These are phyloP conservation scores for Amaranthus hypochondriacus DNA, from an alignment of 148 eudicot species.

Conservation along the genomic window DNA sequence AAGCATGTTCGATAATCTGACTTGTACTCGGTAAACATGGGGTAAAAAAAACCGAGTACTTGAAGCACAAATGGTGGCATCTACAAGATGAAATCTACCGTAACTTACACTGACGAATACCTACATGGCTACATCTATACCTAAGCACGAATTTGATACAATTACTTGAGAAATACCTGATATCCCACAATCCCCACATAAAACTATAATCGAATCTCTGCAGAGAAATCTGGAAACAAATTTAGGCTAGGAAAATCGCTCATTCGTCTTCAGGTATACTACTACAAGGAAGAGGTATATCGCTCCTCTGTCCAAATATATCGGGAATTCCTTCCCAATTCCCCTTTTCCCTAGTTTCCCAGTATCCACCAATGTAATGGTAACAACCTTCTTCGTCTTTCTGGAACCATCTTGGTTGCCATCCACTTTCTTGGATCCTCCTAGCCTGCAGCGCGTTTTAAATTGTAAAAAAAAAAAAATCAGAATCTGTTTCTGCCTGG, in stretches of 20 bases:
- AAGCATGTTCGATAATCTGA: neutral
- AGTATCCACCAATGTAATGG: slow-evolving; percentile 73
- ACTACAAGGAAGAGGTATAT: slow-evolving; percentile 23
- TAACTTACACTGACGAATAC: slow-evolving; percentile 12
- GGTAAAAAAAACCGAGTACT: slow-evolving; percentile 4
- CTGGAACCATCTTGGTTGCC: slow-evolving; percentile 90
- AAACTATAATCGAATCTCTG: slow-evolving; percentile 1
- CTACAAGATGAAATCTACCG: slow-evolving; percentile 5
- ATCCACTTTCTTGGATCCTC: slow-evolving; percentile 91
- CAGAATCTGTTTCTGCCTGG: neutral
- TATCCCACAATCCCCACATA: slow-evolving; percentile 1
- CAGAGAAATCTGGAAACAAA: neutral
- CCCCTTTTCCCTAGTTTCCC: slow-evolving; percentile 75
- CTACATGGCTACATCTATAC: slow-evolving; percentile 9
- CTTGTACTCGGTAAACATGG: neutral
- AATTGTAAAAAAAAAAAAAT: neutral
- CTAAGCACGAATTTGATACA: slow-evolving; percentile 5
- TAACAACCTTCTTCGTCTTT: slow-evolving; percentile 88
- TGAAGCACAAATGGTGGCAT: slow-evolving; percentile 2
- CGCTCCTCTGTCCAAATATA: slow-evolving; percentile 65
- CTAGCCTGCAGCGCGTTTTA: slow-evolving; percentile 53
- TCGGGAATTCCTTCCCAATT: slow-evolving; percentile 74
- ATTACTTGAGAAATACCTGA: slow-evolving; percentile 6
- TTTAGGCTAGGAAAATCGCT: slow-evolving; percentile 18
- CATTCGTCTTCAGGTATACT: slow-evolving; percentile 38